Evolutionary conservation across 73 alveolate species (phyloP).

Genomic region (Paramecium octaurelia): DNA sequence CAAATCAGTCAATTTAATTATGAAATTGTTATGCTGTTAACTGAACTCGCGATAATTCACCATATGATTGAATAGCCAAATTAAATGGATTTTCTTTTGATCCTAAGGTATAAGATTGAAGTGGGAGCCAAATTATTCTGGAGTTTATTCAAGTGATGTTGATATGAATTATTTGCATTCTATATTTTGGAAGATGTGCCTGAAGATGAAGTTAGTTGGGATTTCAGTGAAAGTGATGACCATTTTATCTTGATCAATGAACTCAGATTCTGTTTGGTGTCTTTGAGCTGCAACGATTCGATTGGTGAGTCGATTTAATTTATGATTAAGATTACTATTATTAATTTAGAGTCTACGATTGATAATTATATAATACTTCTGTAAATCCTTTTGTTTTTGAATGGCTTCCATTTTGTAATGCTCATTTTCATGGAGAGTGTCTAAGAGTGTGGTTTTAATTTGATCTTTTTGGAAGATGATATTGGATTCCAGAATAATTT

Average conservation of each 20-base stretch:
- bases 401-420: slow-evolving; percentile 10
- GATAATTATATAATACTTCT: neutral
- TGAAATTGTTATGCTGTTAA: neutral
- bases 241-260: slow-evolving; percentile 48
- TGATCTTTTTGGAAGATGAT: slow-evolving; percentile 2
- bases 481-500: slow-evolving; percentile 13
- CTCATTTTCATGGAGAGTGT: slow-evolving; percentile 18
- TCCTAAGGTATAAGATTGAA: neutral
- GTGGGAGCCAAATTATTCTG: slow-evolving; percentile 13
- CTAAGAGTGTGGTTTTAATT: neutral
- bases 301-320: neutral
- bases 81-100: neutral
- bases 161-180: slow-evolving; percentile 17
- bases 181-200: neutral
- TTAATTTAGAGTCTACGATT: neutral
- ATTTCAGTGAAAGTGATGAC: slow-evolving; percentile 29
- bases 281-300: neutral
- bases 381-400: neutral
- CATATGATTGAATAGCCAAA: slow-evolving; percentile 6
- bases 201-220: neutral
- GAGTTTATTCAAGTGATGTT: neutral
- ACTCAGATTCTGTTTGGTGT: neutral
- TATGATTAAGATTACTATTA: neutral
- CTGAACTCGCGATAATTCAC: neutral
- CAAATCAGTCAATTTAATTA: neutral